Evolutionary conservation across 495 filamentous ascomycete species (phyloP), one percentile per base, ranked within the genome.

Genomic region (Xylaria castorea): DNA sequence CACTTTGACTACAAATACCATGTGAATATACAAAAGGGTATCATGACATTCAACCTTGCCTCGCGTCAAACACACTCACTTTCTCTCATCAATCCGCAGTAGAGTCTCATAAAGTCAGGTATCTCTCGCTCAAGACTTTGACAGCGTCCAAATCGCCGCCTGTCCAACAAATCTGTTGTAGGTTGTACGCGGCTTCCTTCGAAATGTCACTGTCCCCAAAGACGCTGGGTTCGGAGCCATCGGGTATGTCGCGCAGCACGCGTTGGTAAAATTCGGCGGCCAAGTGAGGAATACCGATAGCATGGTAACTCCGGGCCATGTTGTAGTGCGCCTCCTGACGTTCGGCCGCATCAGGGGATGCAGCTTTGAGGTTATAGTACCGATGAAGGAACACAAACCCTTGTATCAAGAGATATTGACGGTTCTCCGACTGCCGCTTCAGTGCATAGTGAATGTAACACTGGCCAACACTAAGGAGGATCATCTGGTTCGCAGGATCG

Each of bases 251-350:
- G 55, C 57, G 71, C 48, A 75, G 75, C 20, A 57, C 70, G 65
- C 63, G 84, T 71, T 90, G 81, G 78, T 98, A 99, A 65, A 88
- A 93, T 40, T 90, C 88, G 20, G 93, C 83, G 3, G 96, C 95
- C 18, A 97, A 79, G 78, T 95, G 92, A 18, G 85, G 84, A 42
- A 98, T 80, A 1, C 95, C 94, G 11, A 98, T 86, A 48, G 92
- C 83, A 76, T 97, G 93, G 80, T 92, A 97, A 3, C 91, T 87
- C 16, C 94, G 86, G 25, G 89, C 96, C 58, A 94, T 87, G 76
- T 99, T 98, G 81, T 92, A 98, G 71, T 97, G 92, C 27, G 94
- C 93, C 80, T 98, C 96, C 79, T 94, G 92, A 57, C 84, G 79
- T 75, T 91, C 87, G 82, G 81, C 76, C 78, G 83, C 57, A 61